A percentile compares a stretch with the other conserved stretches of the same genome.
Evolutionary conservation across 139 green algal species (phyloP).

Genomic region (Desmodesmus armatus): DNA sequence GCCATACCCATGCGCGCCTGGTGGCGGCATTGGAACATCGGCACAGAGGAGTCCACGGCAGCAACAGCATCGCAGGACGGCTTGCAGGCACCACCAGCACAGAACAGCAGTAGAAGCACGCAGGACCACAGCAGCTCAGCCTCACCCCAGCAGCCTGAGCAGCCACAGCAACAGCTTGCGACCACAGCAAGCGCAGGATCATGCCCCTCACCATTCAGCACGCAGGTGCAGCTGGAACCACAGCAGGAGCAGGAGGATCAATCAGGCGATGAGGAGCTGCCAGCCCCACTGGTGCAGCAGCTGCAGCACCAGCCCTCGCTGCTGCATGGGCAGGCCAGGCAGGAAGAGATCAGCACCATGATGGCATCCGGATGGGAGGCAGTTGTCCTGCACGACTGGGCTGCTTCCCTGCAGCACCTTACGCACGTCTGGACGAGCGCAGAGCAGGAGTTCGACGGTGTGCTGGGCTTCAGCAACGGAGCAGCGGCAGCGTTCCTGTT

Average conservation of each 20-base stretch:
- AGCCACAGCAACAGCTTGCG: no score
- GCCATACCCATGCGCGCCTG: slow-evolving; percentile 57
- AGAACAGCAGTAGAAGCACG: neutral
- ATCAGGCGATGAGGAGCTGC: no score
- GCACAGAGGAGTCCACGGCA: neutral
- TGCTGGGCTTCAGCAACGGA: slow-evolving; percentile 68
- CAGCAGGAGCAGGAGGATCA: neutral
- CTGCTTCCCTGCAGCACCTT: slow-evolving; percentile 36
- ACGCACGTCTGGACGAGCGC: neutral
- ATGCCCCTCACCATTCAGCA: no score
- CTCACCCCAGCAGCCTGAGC: no score
- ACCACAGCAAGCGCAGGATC: no score
- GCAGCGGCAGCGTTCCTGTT: slow-evolving; percentile 64
- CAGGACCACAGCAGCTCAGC: neutral
- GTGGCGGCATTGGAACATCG: slow-evolving; percentile 58
- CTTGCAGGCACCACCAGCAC: slow-evolving; percentile 25
- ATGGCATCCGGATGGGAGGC: slow-evolving; percentile 47
- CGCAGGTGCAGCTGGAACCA: neutral
- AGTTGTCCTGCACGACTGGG: slow-evolving; percentile 49
- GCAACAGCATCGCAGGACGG: no score
- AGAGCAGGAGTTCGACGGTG: slow-evolving; percentile 50
- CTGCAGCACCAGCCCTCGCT: neutral
- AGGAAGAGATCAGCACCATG: slow-evolving; percentile 5
- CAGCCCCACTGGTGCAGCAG: neutral
- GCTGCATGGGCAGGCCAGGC: neutral